Conservation (phyloP, 1,284 basidiomycete genomes). For the Apiotrichum sp. region DNA sequence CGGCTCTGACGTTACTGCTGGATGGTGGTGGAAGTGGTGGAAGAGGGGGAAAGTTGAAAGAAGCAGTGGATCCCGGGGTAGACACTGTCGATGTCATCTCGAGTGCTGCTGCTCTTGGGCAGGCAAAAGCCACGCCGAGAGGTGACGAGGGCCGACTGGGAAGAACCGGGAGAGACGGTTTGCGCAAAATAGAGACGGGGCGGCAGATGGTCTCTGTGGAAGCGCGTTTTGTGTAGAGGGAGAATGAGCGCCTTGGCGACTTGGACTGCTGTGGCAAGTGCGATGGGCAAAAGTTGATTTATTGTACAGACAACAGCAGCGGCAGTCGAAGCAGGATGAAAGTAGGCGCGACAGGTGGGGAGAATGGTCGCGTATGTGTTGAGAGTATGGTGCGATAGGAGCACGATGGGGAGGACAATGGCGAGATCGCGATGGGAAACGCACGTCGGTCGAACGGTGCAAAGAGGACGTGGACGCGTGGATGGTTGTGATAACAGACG, state of each 20-base stretch:
- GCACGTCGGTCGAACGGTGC: too few species aligned
- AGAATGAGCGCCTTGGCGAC: not conserved
- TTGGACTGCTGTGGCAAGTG: not conserved
- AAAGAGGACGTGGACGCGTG: too few species aligned
- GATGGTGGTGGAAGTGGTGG: constrained; percentile 12
- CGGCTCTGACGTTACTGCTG: not conserved
- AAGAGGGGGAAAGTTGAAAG: constrained; percentile 13
- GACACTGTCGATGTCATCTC: not conserved
- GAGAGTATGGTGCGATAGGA: too few species aligned
- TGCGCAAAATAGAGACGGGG: constrained; percentile 16
- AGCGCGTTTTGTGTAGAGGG: not conserved
- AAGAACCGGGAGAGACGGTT: constrained; percentile 9
- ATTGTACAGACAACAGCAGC: too few species aligned
- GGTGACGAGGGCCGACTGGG: not conserved
- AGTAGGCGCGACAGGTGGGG: not conserved
- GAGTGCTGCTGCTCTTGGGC: not conserved
- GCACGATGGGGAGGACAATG: too few species aligned
- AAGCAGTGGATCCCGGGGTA: not conserved
- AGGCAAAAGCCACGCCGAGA: not conserved
- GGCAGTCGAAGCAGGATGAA: not conserved
- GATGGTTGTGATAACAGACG: too few species aligned
- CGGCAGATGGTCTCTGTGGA: not conserved
- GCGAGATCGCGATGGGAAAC: too few species aligned
- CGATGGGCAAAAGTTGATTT: too few species aligned
- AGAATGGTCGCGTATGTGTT: too few species aligned